Percentiles rank a stretch among this genome's conserved stretches.
Conservation (phyloP, 2,329 filamentous ascomycete species). For the Polychaeton citri region DNA sequence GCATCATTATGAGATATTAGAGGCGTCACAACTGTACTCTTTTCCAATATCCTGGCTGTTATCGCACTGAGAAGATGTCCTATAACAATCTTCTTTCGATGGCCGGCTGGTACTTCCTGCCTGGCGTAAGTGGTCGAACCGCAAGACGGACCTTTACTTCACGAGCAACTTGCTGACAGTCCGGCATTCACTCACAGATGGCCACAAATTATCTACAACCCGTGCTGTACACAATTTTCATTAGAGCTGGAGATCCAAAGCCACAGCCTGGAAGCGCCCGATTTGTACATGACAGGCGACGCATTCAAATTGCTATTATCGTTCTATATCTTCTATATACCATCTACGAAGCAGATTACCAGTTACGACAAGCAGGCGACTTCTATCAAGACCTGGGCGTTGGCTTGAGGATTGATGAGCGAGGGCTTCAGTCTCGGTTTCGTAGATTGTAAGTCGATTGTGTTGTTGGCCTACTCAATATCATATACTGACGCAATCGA, state of each 20-base stretch:
- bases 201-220: conserved; percentile 65
- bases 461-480: neutral
- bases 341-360: conserved; percentile 80
- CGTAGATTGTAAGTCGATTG: conserved; percentile 44
- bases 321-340: conserved; percentile 78
- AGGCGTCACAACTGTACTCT: no score
- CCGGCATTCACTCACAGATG: conserved; percentile 39
- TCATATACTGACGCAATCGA: no score
- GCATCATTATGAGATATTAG: no score
- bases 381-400: conserved; percentile 72
- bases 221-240: conserved; percentile 75
- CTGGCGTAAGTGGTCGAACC: conserved; percentile 34
- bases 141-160: no score
- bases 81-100: conserved; percentile 40
- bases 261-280: conserved; percentile 55
- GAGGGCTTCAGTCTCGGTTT: conserved; percentile 72
- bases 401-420: conserved; percentile 53
- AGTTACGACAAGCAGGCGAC: conserved; percentile 55
- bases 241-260: conserved; percentile 76
- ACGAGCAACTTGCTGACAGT: neutral
- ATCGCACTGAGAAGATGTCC: no score
- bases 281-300: conserved; percentile 60
- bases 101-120: conserved; percentile 49
- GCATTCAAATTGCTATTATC: conserved; percentile 74
- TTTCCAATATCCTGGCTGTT: no score